phyloP scores from a whole-genome alignment of 83 land plant genomes.

The Thuja plicata region DNA sequence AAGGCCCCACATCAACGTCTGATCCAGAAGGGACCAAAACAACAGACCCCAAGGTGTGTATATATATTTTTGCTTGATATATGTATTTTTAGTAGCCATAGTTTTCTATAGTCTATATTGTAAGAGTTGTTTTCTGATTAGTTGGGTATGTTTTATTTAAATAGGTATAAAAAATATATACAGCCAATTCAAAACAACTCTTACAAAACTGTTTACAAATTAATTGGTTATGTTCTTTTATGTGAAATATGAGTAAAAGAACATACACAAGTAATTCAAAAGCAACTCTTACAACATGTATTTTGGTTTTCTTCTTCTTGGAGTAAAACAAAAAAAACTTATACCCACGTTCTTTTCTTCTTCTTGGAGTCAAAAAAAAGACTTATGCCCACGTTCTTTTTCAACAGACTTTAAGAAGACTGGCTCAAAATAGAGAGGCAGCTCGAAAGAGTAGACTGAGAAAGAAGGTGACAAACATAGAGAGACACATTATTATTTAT shows the following conservation, averaged over 20 bases:
- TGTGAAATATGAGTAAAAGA: too few relatives aligned
- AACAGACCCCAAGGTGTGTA: conserved; percentile 4
- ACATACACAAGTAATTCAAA: too few relatives aligned
- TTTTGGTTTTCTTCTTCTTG: too few relatives aligned
- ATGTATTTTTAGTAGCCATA: not conserved
- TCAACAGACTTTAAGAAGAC: conserved; percentile 64
- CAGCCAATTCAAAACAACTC: too few relatives aligned
- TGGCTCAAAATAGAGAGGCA: conserved; percentile 88
- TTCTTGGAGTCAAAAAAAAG: not conserved
- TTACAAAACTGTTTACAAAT: too few relatives aligned
- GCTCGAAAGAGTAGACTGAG: conserved; percentile 84
- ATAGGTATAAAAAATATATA: too few relatives aligned
- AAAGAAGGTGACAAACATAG: conserved; percentile 45
- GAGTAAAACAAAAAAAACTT: not conserved
- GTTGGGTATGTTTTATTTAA: too few relatives aligned
- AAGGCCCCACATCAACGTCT: conserved; percentile 7
- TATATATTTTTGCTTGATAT: not conserved
- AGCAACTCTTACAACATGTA: not conserved
- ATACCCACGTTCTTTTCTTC: not conserved
- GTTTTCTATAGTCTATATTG: too few relatives aligned
- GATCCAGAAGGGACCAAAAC: not conserved
- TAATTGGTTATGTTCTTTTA: too few relatives aligned
- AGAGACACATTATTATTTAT: not conserved
- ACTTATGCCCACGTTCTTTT: not conserved
- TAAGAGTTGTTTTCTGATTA: too few relatives aligned